Base-by-base conservation (phyloP, 306 rosid genomes). In the Abrus pulchellus region DNA sequence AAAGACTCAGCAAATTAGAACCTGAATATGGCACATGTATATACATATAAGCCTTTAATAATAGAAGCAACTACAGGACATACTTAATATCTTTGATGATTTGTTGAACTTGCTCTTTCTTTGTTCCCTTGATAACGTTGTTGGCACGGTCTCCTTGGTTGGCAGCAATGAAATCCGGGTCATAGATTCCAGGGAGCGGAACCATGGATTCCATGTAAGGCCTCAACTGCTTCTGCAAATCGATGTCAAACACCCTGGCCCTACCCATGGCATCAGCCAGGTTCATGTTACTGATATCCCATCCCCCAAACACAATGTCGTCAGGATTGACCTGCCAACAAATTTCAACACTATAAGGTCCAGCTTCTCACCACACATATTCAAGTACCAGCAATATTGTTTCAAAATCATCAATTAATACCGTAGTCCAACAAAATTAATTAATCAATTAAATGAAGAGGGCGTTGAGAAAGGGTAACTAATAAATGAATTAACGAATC, bases 251-350 rank as follows among this genome's bases (percentile, higher is more conserved):
- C 9, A 95, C 99, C 91, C 71, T 91, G 41, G 96, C 98, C 86
- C 99, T 89, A 3, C 88, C 98, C 98, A 95, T 91, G 40, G 97
- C 94, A 81, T 95, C 99, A 11, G 99, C 99, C 54, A 95, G 78
- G 87, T 95, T 95, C 99, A 95, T 86, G 85, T 87, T 84, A 68
- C 97, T 95, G 41, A 95, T 95, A 88, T 95, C 99, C 99, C 99
- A 95, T 5, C 99, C 98, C 11, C 98, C 99, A 87, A 93, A 93
- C 69, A 95, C 98, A 80, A 95, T 57, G 83, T 95, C 96, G 43
- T 95, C 98, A 50, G 99, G 99, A 79, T 95, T 93, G 65, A 95
- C 99, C 99, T 95, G 80, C 43, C 62, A 29, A 50, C 2, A 49
- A 13, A 75, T 76, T 80, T 57, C 36, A 29, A 60, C 3, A 34